Base-by-base conservation (phyloP, 768 basidiomycete species). In the Guyanaporus albipodus region DNA sequence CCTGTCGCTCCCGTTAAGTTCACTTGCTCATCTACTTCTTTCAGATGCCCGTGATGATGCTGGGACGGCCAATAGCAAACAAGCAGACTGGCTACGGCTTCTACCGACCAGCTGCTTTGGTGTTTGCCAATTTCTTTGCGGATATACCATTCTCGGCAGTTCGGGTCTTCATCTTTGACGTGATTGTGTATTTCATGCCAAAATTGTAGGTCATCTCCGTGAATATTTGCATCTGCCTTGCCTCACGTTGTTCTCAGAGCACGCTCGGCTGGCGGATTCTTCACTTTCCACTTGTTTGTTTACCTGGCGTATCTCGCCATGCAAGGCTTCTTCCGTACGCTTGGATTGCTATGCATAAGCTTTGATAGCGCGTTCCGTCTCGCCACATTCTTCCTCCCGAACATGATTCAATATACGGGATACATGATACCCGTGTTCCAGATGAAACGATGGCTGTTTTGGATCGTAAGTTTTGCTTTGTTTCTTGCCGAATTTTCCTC, bases 401-500 rank as follows among this genome's bases (percentile, higher is more conserved):
- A 85, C 61, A 79, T 91, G 59, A 70, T 89, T 43, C 70, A 81
- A 54, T 91, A 86, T 58, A 72, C 77, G 17, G 87, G 86, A 4
- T 85, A 85, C 59, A 76, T 82, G 42, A 78, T 88, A 48, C 83
- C 83, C 0, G 75, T 78, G 7, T 71, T 73, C 52, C 70, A 75
- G 50, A 87, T 88, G 85, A 85, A 88, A 61, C 71, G 82, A 34
- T 91, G 85, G 85, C 61, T 92, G 8, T 89, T 88, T 70, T 92
- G 90, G 90, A 83, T 91, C 24, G 83, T 84, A 55, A 52, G 81
- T 72, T 35, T 29, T 27, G 2, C 15, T 34, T 32, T 8, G 41
- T 35, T 29, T 19, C 33, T 14, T 34, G 11, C 21, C 33, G 19
- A 31, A 1, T 11, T 2, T 17, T 17, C 26, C 46, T 64, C 28